These are phyloP conservation scores for Diaporthe eres DNA, from an alignment of 2,329 filamentous ascomycete genomes.

Conservation along the genomic window DNA sequence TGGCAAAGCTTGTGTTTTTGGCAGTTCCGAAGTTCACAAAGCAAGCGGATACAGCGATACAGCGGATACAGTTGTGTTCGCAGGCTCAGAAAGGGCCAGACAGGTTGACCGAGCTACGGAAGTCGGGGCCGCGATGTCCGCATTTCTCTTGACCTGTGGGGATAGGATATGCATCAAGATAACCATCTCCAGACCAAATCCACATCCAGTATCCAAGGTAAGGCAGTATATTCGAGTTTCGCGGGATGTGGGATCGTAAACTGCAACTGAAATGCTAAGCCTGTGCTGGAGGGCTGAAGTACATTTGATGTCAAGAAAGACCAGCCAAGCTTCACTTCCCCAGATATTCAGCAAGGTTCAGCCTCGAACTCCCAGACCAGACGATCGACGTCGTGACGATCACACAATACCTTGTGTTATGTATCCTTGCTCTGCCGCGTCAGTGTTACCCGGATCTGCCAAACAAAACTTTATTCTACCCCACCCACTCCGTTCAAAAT, in stretches of 20 bases:
- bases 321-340: constrained; percentile 5
- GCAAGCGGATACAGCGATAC: not conserved
- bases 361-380: not conserved
- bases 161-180: not conserved
- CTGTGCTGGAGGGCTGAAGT: too few relatives aligned
- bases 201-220: too few relatives aligned
- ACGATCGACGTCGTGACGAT: constrained; percentile 15
- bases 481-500: not conserved
- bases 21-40: not conserved
- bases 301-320: not conserved
- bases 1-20: constrained; percentile 12
- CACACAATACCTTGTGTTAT: not conserved
- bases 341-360: constrained; percentile 15
- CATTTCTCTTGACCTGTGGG: not conserved
- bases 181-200: not conserved
- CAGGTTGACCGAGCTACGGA: too few relatives aligned
- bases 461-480: constrained; percentile 11
- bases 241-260: not conserved
- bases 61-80: too few relatives aligned
- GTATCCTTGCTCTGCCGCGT: constrained; percentile 15
- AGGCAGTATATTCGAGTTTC: not conserved
- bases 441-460: constrained; percentile 14
- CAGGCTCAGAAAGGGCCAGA: not conserved
- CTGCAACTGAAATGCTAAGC: not conserved
- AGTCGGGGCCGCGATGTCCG: not conserved